These are phyloP conservation scores for Monilinia vaccinii-corymbosi DNA, from an alignment of 2,329 filamentous ascomycete genomes.

Conservation along the genomic window DNA sequence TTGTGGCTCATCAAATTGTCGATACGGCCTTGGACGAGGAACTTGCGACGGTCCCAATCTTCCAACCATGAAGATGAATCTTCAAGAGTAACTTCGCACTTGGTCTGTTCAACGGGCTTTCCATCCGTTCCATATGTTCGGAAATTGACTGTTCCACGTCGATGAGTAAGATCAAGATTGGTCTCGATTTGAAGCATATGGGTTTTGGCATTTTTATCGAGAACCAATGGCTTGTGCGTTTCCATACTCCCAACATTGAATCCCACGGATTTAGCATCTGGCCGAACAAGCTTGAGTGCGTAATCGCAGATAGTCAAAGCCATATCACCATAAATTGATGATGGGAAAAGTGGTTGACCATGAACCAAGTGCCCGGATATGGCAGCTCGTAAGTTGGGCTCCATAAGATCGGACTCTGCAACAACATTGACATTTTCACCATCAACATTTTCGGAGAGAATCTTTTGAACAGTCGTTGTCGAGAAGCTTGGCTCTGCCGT, in stretches of 20 bases:
- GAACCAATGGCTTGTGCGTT: conserved; percentile 61
- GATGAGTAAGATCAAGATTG: conserved; percentile 13
- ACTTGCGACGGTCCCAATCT: conserved; percentile 10
- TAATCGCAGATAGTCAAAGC: conserved; percentile 49
- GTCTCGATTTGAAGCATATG: conserved; percentile 16
- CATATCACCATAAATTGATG: conserved; percentile 49
- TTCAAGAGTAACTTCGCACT: conserved; percentile 9
- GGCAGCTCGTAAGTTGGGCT: conserved; percentile 28
- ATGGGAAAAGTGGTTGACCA: conserved; percentile 40
- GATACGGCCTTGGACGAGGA: conserved; percentile 28
- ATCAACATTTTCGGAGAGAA: conserved; percentile 40
- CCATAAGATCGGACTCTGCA: conserved; percentile 45
- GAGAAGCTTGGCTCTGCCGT: conserved; percentile 37
- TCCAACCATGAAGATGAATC: conserved; percentile 8
- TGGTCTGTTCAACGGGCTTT: conserved; percentile 11
- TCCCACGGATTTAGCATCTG: conserved; percentile 33
- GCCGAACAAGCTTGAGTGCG: conserved; percentile 35
- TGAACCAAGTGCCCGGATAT: conserved; percentile 50
- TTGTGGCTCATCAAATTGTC: conserved; percentile 31
- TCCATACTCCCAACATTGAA: conserved; percentile 56
- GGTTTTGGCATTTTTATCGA: conserved; percentile 17
- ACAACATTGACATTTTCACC: conserved; percentile 40
- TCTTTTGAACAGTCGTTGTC: conserved; percentile 34
- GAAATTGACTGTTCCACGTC: conserved; percentile 12
- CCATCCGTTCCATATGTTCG: conserved; percentile 12